Conservation (phyloP, 208 protist species). For the Trypanosoma platydactyli region DNA sequence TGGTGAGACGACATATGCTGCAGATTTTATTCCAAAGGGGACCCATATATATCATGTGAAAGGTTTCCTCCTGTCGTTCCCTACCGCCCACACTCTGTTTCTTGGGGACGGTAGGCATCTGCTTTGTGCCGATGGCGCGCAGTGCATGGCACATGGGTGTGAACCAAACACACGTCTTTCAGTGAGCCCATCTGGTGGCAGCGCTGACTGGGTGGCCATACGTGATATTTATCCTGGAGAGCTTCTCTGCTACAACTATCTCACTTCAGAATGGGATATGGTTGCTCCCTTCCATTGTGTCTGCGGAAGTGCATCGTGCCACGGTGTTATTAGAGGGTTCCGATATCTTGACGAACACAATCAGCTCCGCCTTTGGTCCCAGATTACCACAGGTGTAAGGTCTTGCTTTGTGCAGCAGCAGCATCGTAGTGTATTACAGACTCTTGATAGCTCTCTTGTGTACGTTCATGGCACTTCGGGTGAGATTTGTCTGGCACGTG, state of each 20-base stretch:
- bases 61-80: slow-evolving; percentile 77
- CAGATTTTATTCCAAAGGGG: slow-evolving; percentile 45
- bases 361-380: slow-evolving; percentile 66
- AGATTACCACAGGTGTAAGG: slow-evolving; percentile 53
- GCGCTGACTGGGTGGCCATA: slow-evolving; percentile 61
- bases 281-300: slow-evolving; percentile 68
- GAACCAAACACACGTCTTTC: slow-evolving; percentile 77
- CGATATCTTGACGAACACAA: slow-evolving; percentile 45
- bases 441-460: slow-evolving; percentile 55
- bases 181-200: slow-evolving; percentile 60
- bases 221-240: slow-evolving; percentile 61
- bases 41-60: slow-evolving; percentile 67
- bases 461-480: slow-evolving; percentile 25
- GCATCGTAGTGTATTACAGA: slow-evolving; percentile 46
- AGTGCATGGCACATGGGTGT: slow-evolving; percentile 84
- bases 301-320: slow-evolving; percentile 60
- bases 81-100: slow-evolving; percentile 85
- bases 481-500: slow-evolving; percentile 44
- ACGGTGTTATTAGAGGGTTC: slow-evolving; percentile 68
- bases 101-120: slow-evolving; percentile 81
- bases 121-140: slow-evolving; percentile 65
- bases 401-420: slow-evolving; percentile 46
- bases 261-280: slow-evolving; percentile 90
- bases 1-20: slow-evolving; percentile 65
- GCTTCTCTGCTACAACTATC: slow-evolving; percentile 86